Evolutionary conservation across 352 stramenopile genomes (phyloP).

Genomic region (Sclerospora graminicola): DNA sequence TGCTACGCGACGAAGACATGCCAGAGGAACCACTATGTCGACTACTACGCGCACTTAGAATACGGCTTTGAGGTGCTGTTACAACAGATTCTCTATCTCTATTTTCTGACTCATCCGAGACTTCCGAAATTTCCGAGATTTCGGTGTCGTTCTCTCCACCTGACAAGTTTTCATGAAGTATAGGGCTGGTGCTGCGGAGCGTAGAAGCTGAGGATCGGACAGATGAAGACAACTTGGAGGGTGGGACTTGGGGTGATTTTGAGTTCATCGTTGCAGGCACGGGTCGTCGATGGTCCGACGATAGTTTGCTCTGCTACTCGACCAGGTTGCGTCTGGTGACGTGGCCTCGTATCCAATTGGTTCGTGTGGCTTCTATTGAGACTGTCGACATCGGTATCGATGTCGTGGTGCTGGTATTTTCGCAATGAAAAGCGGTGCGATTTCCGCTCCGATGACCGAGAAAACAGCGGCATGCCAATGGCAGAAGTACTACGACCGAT

Average conservation of each 20-base stretch:
- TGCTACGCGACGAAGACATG: constrained; percentile 7
- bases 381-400: constrained; percentile 11
- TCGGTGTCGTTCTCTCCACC: constrained; percentile 30
- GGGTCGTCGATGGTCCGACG: constrained; percentile 10
- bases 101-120: constrained; percentile 20
- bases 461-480: constrained; percentile 56
- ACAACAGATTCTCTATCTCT: constrained; percentile 17
- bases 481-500: constrained; percentile 5
- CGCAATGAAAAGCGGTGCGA: constrained; percentile 58
- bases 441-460: constrained; percentile 36
- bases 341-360: constrained; percentile 14
- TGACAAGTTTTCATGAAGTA: constrained; percentile 30
- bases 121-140: constrained; percentile 16
- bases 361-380: constrained; percentile 14
- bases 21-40: constrained; percentile 12
- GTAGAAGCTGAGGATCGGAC: constrained; percentile 41
- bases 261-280: not conserved
- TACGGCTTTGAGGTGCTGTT: constrained; percentile 10
- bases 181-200: constrained; percentile 26
- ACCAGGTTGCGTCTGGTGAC: constrained; percentile 12
- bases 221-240: constrained; percentile 40
- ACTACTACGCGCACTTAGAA: constrained; percentile 19
- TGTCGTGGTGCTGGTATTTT: constrained; percentile 31
- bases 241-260: constrained; percentile 18
- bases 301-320: constrained; percentile 15